phyloP scores from a whole-genome alignment of 257 asterid genomes.

The Agastache rugosa region DNA sequence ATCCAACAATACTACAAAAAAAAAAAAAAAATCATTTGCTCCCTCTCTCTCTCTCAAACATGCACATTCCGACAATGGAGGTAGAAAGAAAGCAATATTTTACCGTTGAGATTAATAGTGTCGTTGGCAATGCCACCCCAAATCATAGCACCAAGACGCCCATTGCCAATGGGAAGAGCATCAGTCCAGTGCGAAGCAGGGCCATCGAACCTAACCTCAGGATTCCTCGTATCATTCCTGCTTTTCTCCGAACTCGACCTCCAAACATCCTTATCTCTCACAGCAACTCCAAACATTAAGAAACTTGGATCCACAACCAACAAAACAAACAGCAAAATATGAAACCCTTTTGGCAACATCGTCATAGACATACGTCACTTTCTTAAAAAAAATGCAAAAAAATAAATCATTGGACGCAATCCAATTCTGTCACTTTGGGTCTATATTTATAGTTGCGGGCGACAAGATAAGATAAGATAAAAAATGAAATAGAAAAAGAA shows the following conservation, averaged over 20 bases:
- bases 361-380: not conserved
- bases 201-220: conserved; percentile 60
- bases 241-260: conserved; percentile 45
- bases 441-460: conserved; percentile 23
- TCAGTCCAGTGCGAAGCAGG: conserved; percentile 81
- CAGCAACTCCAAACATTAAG: conserved; percentile 30
- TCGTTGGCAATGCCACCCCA: conserved; percentile 77
- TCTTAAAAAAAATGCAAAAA: not conserved
- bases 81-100: not conserved
- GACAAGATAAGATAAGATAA: not conserved
- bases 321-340: conserved; percentile 24
- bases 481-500: not conserved
- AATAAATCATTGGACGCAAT: not conserved
- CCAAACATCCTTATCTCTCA: conserved; percentile 64
- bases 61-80: not conserved
- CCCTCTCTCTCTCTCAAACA: not conserved
- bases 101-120: conserved; percentile 81
- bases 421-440: not conserved
- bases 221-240: conserved; percentile 41
- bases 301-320: conserved; percentile 23
- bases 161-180: conserved; percentile 87
- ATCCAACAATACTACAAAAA: not conserved
- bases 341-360: conserved; percentile 31
- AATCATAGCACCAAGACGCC: conserved; percentile 88
- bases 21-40: not conserved